phyloP scores from a whole-genome alignment of 2,329 filamentous ascomycete genomes.

The Pseudogymnoascus sp. region DNA sequence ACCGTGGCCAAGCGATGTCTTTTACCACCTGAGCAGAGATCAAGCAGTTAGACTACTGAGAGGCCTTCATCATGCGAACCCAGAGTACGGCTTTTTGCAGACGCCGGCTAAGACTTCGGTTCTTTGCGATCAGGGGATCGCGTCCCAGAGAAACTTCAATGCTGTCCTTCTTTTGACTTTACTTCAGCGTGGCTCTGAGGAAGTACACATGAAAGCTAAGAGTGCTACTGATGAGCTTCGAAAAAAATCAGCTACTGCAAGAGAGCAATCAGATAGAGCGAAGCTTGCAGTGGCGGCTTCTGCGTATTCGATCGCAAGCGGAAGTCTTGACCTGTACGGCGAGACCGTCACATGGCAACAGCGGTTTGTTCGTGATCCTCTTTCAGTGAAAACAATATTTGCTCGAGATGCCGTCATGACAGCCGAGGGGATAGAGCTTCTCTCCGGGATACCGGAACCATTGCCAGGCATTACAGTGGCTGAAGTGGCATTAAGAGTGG shows the following conservation, averaged over 20 bases:
- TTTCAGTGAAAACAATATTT: conserved; percentile 24
- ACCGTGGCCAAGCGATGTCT: conserved; percentile 13
- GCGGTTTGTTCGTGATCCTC: conserved; percentile 30
- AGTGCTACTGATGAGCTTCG: conserved; percentile 12
- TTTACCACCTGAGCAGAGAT: conserved; percentile 10
- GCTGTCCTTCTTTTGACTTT: conserved; percentile 12
- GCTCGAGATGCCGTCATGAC: conserved; percentile 14
- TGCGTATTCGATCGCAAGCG: conserved; percentile 27
- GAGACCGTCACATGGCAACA: conserved; percentile 29
- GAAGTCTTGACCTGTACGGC: conserved; percentile 24
- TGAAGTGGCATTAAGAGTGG: conserved; percentile 10
- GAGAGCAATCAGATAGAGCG: conserved; percentile 25
- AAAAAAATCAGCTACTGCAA: conserved; percentile 13
- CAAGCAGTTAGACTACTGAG: conserved; percentile 11
- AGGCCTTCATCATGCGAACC: conserved; percentile 6
- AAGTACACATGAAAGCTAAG: conserved; percentile 7
- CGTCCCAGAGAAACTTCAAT: conserved; percentile 10
- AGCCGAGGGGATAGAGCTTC: conserved; percentile 20
- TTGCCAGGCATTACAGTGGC: conserved; percentile 23
- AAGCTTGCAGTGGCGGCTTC: conserved; percentile 24
- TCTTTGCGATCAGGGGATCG: conserved; percentile 1
- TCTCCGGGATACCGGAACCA: conserved; percentile 23
- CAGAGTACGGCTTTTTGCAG: conserved; percentile 9
- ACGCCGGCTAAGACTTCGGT: conserved; percentile 6
- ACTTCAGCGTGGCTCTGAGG: conserved; percentile 9